Conservation (phyloP, 2,329 filamentous ascomycete genomes). For the Exophiala viscosa region DNA sequence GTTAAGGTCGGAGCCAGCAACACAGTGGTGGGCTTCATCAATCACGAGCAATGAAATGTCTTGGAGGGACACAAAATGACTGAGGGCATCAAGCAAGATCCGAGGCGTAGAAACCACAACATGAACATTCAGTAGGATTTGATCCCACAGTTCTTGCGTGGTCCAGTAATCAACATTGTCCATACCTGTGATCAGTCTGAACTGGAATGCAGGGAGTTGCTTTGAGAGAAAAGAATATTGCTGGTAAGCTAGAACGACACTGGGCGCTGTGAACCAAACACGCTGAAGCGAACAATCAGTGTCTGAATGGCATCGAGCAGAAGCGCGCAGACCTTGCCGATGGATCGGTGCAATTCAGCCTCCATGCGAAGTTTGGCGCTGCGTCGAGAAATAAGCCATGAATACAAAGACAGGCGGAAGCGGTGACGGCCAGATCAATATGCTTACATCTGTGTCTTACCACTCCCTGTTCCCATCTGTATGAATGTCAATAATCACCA, state of each 20-base stretch:
- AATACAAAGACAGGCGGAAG: not conserved
- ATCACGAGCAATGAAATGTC: slow-evolving; percentile 68
- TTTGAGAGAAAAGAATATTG: slow-evolving; percentile 59
- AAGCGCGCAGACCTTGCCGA: slow-evolving; percentile 50
- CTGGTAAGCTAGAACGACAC: slow-evolving; percentile 63
- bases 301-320: not conserved
- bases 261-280: slow-evolving; percentile 72
- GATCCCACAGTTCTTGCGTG: slow-evolving; percentile 63
- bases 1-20: slow-evolving; percentile 59
- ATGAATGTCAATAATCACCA: slow-evolving; percentile 15
- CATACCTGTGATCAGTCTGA: slow-evolving; percentile 62
- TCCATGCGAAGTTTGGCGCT: slow-evolving; percentile 67
- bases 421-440: not conserved
- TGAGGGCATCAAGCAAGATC: slow-evolving; percentile 69
- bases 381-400: not conserved
- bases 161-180: slow-evolving; percentile 73
- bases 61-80: slow-evolving; percentile 66
- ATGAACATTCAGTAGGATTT: slow-evolving; percentile 59
- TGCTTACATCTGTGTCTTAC: slow-evolving; percentile 70
- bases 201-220: slow-evolving; percentile 57
- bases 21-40: slow-evolving; percentile 83
- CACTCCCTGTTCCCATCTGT: slow-evolving; percentile 76
- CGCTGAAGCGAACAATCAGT: slow-evolving; percentile 31
- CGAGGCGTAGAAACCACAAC: slow-evolving; percentile 77
- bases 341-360: slow-evolving; percentile 56